phyloP scores from a whole-genome alignment of 495 filamentous ascomycete species.

The Rostrohypoxylon terebratum region DNA sequence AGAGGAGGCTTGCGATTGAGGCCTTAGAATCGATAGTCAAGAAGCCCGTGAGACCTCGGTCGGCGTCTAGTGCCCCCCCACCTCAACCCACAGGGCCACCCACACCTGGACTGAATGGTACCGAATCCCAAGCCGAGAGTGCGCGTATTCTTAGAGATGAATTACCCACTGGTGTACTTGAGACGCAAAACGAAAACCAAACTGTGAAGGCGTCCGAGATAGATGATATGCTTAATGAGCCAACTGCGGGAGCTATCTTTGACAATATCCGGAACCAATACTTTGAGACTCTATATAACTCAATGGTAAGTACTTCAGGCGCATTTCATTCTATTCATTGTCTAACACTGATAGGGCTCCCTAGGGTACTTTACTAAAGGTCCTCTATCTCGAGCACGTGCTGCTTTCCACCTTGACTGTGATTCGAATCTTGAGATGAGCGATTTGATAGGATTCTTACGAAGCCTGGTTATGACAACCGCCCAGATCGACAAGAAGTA shows the following conservation, averaged over 20 bases:
- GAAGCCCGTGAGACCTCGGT: constrained; percentile 49
- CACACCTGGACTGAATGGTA: constrained; percentile 20
- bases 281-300: constrained; percentile 88
- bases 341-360: constrained; percentile 69
- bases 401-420: constrained; percentile 73
- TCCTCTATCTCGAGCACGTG: constrained; percentile 86
- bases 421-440: constrained; percentile 64
- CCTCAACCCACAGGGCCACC: constrained; percentile 22
- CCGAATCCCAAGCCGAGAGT: constrained; percentile 14
- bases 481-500: constrained; percentile 90
- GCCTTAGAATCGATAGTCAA: constrained; percentile 62
- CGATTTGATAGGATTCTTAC: constrained; percentile 75
- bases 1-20: constrained; percentile 64
- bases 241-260: constrained; percentile 72
- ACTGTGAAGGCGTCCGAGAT: neutral
- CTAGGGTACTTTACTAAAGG: constrained; percentile 98
- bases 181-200: constrained; percentile 18
- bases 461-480: constrained; percentile 75
- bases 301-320: constrained; percentile 68
- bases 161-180: neutral
- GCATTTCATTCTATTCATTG: neutral
- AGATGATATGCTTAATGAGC: constrained; percentile 47
- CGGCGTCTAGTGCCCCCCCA: constrained; percentile 47
- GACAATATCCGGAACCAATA: constrained; percentile 81
- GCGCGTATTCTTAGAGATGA: constrained; percentile 20